These are phyloP conservation scores for Sporobolomyces roseus DNA, from an alignment of 768 basidiomycete genomes.

Conservation along the genomic window DNA sequence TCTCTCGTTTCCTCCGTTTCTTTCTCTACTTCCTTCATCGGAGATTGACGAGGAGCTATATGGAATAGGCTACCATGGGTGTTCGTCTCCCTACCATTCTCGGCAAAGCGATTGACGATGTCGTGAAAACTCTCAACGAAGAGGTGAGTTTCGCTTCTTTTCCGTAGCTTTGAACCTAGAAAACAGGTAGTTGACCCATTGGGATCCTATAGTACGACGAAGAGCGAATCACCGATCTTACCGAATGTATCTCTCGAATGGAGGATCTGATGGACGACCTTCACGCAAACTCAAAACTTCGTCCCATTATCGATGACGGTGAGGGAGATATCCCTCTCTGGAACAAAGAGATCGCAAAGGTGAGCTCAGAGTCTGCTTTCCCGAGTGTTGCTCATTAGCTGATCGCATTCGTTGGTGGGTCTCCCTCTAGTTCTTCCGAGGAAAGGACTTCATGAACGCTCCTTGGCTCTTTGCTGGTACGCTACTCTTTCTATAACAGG, in stretches of 20 bases:
- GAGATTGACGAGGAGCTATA: background rate
- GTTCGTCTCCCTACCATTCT: conserved; percentile 91
- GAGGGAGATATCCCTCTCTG: conserved; percentile 90
- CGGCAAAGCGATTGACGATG: conserved; percentile 91
- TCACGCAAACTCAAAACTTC: conserved; percentile 58
- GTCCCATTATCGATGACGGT: conserved; percentile 83
- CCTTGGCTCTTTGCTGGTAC: conserved; percentile 96
- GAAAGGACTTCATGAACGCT: conserved; percentile 89
- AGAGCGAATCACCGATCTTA: conserved; percentile 77
- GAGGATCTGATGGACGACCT: conserved; percentile 71
- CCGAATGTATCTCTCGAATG: conserved; percentile 82
- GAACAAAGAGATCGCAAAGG: conserved; percentile 63
- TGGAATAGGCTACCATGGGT: conserved; percentile 83
- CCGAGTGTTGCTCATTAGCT: background rate
- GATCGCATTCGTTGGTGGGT: conserved; percentile 59
- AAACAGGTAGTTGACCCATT: background rate
- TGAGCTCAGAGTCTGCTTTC: background rate
- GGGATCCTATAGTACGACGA: conserved; percentile 60
- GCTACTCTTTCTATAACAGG: conserved; percentile 5
- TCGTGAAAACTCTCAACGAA: conserved; percentile 80
- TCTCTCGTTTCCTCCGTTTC: conserved; percentile 59
- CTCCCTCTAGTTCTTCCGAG: conserved; percentile 70
- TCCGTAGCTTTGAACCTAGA: background rate
- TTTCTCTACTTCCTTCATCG: no score
- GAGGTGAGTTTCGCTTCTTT: conserved; percentile 37